Evolutionary conservation across 2,329 filamentous ascomycete genomes (phyloP), one percentile per base, ranked within the genome.

Genomic region (Esteya vermicola): DNA sequence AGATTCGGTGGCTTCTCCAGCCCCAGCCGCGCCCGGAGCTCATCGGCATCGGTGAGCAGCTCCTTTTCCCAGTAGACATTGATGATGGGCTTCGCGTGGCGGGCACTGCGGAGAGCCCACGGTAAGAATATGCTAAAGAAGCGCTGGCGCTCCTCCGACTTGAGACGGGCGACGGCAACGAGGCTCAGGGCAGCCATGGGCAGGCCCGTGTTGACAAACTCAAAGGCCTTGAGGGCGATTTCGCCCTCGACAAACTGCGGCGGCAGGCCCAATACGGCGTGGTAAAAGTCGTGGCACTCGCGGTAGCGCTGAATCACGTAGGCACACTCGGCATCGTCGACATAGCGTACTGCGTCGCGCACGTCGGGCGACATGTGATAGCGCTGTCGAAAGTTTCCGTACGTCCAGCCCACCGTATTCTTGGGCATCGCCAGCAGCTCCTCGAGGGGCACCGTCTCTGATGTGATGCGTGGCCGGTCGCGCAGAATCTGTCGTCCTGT

Each of bases 231-330:
- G 50, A 98, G 71, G n/a, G 89, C 91, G 12, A 98, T 73, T 65
- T 98, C 91, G 21, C 91, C 91, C 64, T 98, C 91, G n/a, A 86
- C 73, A 47, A 94, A 81, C 32, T 93, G 75, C 0, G 91, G 91
- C 0, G 91, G 91, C 36, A 98, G 62, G 0, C 89, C 89, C 1
- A 88, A 94, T 39, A 98, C 67, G 0, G 91, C 89, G 59, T 98
- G 91, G 63, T 93, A 95, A 61, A 98, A 95, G 58, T 98, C 91
- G 59, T 98, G 91, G 49, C 83, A 93, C 61, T 98, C 91, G 46
- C 91, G 78, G 60, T 98, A 98, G 40, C 91, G 77, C 65, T 96
- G 91, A 83, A 98, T 93, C 16, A 96, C 91, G 63, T 96, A 98
- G 27, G 91, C 91, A 57, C 88, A 93, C 61, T 98, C 91, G 51